These are phyloP conservation scores for Agaricus blazei DNA, from an alignment of 768 basidiomycete genomes.

Conservation along the genomic window DNA sequence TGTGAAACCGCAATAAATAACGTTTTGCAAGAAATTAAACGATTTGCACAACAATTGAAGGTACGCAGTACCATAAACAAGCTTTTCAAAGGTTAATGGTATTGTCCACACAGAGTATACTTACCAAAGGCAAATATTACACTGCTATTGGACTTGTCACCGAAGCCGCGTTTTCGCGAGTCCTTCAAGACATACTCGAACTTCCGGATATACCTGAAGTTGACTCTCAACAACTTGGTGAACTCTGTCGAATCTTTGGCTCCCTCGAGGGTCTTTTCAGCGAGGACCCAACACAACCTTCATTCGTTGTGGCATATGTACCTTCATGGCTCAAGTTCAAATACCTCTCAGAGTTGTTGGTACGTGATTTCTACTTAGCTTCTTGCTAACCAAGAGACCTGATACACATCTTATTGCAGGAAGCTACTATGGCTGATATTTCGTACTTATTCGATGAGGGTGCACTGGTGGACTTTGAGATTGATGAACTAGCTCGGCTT, in stretches of 20 bases:
- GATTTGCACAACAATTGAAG: slow-evolving; percentile 64
- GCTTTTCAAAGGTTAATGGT: not conserved
- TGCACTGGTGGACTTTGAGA: slow-evolving; percentile 84
- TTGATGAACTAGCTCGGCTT: slow-evolving; percentile 77
- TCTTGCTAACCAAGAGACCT: not conserved
- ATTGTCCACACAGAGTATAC: slow-evolving; percentile 41
- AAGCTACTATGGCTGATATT: slow-evolving; percentile 89
- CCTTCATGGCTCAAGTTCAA: slow-evolving; percentile 94
- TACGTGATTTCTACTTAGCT: slow-evolving; percentile 31
- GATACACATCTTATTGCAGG: slow-evolving; percentile 40
- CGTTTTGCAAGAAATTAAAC: slow-evolving; percentile 59
- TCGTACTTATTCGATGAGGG: slow-evolving; percentile 90
- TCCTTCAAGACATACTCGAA: slow-evolving; percentile 69
- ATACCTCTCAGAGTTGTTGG: slow-evolving; percentile 88
- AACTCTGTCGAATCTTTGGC: slow-evolving; percentile 75
- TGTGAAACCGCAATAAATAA: slow-evolving; percentile 67
- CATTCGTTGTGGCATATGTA: slow-evolving; percentile 80
- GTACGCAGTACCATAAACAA: slow-evolving; percentile 32
- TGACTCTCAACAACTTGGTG: slow-evolving; percentile 79
- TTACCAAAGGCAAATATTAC: slow-evolving; percentile 72
- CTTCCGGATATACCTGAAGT: slow-evolving; percentile 83
- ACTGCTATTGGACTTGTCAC: slow-evolving; percentile 65
- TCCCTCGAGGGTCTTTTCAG: slow-evolving; percentile 79
- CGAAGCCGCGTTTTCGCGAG: slow-evolving; percentile 59
- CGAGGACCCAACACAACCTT: slow-evolving; percentile 58